Percentiles rank a stretch among this genome's conserved stretches.
These are phyloP conservation scores for Metarhizium anisopliae DNA, from an alignment of 2,329 filamentous ascomycete genomes.

Conservation along the genomic window DNA sequence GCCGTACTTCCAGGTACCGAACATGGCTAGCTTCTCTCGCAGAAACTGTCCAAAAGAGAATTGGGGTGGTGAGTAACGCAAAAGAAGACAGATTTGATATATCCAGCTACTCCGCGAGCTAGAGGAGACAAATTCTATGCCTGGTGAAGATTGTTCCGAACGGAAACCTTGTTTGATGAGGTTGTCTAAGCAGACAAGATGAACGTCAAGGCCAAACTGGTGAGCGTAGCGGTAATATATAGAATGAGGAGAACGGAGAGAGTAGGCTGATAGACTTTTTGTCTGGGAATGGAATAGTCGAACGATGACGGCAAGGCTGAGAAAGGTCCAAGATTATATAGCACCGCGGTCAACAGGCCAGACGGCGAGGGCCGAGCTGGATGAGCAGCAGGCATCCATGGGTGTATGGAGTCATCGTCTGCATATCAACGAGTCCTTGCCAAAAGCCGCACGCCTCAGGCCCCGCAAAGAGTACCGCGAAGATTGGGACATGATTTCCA, in stretches of 20 bases:
- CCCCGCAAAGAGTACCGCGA: background rate
- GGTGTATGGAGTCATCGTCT: background rate
- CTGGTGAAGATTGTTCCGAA: too few species aligned
- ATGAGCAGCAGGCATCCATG: background rate
- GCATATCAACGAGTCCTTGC: background rate
- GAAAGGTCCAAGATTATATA: background rate
- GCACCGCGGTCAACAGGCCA: background rate
- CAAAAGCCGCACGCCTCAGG: background rate
- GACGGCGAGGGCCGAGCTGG: background rate
- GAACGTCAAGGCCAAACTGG: background rate
- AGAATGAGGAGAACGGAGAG: background rate
- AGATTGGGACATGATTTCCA: background rate
- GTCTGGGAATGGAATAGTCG: background rate
- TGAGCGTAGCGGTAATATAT: background rate
- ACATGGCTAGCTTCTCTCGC: slow-evolving; percentile 17
- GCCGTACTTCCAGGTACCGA: slow-evolving; percentile 30
- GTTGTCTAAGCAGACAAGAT: background rate
- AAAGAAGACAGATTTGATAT: background rate
- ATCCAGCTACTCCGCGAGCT: background rate
- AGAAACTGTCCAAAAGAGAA: background rate
- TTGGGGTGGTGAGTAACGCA: background rate
- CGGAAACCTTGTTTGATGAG: background rate
- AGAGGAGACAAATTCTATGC: too few species aligned
- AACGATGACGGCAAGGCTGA: background rate
- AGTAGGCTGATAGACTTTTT: background rate